These are phyloP conservation scores for Mycena maculata DNA, from an alignment of 768 basidiomycete genomes.

Conservation along the genomic window DNA sequence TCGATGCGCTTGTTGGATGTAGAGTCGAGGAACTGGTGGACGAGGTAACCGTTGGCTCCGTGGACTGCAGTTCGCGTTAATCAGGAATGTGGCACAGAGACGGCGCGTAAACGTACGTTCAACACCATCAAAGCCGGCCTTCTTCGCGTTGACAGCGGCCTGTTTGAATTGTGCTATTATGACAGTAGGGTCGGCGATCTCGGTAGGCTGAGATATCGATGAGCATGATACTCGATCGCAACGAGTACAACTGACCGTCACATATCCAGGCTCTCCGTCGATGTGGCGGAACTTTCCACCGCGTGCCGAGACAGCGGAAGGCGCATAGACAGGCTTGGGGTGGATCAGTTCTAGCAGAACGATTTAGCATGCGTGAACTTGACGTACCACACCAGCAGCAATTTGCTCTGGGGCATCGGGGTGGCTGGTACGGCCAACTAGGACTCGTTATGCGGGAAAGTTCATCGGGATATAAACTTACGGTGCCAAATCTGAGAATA, in stretches of 20 bases:
- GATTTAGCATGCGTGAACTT: background rate
- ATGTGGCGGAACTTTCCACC: conserved; percentile 41
- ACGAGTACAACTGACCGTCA: conserved; percentile 33
- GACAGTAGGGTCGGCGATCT: background rate
- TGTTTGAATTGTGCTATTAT: background rate
- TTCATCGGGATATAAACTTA: conserved; percentile 2
- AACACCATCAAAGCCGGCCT: background rate
- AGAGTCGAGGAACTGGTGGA: conserved; percentile 48
- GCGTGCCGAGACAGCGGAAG: conserved; percentile 8
- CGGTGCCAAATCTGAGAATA: conserved; percentile 43
- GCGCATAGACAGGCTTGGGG: background rate
- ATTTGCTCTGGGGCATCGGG: conserved; percentile 43
- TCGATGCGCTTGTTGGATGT: conserved; percentile 49
- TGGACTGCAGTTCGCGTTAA: conserved; percentile 30
- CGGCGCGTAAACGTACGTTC: background rate
- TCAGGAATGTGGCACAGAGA: background rate
- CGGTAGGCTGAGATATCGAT: background rate
- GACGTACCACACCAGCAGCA: background rate
- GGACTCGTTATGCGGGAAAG: background rate
- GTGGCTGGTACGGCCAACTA: conserved; percentile 41
- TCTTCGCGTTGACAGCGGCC: background rate
- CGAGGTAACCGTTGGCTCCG: conserved; percentile 14
- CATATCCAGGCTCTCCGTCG: conserved; percentile 40
- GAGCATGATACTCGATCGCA: no score
- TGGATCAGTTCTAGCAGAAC: background rate